Evolutionary conservation across 495 filamentous ascomycete species (phyloP), one percentile per base, ranked within the genome.

Genomic region (Cenococcum geophilum): DNA sequence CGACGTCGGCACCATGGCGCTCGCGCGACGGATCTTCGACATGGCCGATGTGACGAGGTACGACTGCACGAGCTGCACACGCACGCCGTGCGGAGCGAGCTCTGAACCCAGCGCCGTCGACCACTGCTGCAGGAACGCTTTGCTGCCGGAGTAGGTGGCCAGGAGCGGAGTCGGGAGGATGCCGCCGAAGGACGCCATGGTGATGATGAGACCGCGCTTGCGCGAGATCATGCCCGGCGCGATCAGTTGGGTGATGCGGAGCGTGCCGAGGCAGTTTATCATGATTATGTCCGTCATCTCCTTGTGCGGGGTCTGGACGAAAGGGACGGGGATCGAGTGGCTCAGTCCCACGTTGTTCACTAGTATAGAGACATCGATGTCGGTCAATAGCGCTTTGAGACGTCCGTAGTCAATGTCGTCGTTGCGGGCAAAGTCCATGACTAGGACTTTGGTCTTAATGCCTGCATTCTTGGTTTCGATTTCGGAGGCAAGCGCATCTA

Each of bases 121-220:
- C 95, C 95, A 99, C 72, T 95, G 86, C 74, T 97, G 92, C 59
- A 99, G 81, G 81, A 99, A 99, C 23, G 95, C 92, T 78, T 99
- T 99, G 82, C 84, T 89, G 58, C 95, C 95, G 60, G 89, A 95
- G 81, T 99, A 99, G 6, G 92, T 97, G 21, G 95, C 93, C 16
- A 99, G 83, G 27, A 95, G 83, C 1, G 93, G 95, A 1, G 91
- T 96, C 18, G 95, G 95, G 60, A 93, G 77, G 61, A 91, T 81
- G 58, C 92, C 95, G 59, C 88, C 93, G 70, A 97, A 93, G 43
- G 89, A 95, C 45, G 92, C 95, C 91, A 99, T 96, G 51, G 92
- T 99, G 25, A 99, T 77, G 69, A 99, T 91, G 23, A 99, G 78
- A 32, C 95, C 93, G 51, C 86, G 85, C 71, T 85, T 86, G 63